Conservation (phyloP, 1,284 basidiomycete species). For the Tilletia setariae region DNA sequence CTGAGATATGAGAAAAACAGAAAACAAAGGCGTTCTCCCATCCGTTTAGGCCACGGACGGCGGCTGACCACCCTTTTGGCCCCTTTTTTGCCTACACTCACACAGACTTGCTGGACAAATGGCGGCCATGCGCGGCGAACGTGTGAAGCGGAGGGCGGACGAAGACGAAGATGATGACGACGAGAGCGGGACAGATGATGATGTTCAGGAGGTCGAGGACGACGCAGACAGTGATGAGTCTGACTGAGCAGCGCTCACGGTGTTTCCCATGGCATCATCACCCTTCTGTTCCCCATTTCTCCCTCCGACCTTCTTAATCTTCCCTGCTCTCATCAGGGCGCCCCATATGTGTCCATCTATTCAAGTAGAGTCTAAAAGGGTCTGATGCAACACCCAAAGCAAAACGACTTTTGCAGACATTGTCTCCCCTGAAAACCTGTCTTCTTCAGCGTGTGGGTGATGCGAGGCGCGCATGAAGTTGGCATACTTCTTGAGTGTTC, state of each 20-base stretch:
- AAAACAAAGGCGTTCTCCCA: no score
- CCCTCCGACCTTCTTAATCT: not conserved
- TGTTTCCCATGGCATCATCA: not conserved
- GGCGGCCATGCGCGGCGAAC: conserved; percentile 89
- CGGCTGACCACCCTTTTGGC: not conserved
- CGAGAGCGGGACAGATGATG: conserved; percentile 36
- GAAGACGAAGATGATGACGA: conserved; percentile 57
- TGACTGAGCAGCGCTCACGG: conserved; percentile 15
- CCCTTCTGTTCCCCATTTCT: not conserved
- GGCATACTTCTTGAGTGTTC: not conserved
- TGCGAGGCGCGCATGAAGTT: not conserved
- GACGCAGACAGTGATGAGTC: conserved; percentile 57
- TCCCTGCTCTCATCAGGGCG: no score
- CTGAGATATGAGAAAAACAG: no score
- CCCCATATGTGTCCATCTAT: no score
- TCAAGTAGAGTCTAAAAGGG: no score
- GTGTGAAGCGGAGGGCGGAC: conserved; percentile 67
- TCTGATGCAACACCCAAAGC: no score
- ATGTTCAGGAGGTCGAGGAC: conserved; percentile 56
- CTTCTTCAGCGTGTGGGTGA: not conserved
- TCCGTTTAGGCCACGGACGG: no score
- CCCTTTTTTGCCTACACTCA: conserved; percentile 50
- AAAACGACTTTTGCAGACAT: no score
- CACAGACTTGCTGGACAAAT: conserved; percentile 96
- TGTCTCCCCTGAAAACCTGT: no score